Evolutionary conservation across 176 grass and related monocot species (phyloP).

Genomic region (Zizania latifolia): DNA sequence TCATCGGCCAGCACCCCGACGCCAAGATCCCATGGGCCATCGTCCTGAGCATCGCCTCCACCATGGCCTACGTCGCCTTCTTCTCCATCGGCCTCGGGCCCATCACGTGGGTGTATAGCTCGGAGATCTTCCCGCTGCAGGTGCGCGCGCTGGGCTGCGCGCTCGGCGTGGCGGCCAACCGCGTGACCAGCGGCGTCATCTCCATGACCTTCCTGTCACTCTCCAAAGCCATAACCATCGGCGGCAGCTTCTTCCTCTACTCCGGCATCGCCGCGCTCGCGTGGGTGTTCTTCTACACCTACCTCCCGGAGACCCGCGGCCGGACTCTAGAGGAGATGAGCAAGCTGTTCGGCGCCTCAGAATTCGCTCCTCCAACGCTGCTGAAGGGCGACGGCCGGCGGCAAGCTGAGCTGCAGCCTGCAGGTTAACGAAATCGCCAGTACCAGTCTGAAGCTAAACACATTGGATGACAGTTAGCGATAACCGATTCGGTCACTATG

Average conservation of each 20-base stretch:
- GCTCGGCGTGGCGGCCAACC: constrained; percentile 45
- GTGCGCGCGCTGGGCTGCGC: constrained; percentile 54
- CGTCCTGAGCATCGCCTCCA: constrained; percentile 36
- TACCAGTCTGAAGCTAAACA: no score
- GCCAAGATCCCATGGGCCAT: constrained; percentile 33
- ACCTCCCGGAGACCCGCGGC: constrained; percentile 51
- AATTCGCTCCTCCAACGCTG: constrained; percentile 34
- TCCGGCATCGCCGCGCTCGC: constrained; percentile 29
- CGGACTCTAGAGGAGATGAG: constrained; percentile 53
- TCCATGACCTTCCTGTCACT: constrained; percentile 81
- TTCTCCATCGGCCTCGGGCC: constrained; percentile 65
- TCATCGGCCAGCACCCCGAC: no score
- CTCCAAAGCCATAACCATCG: constrained; percentile 52
- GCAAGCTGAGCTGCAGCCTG: no score
- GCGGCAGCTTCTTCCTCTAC: constrained; percentile 72
- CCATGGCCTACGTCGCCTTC: constrained; percentile 42
- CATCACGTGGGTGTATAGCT: constrained; percentile 40
- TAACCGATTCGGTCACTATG: no score
- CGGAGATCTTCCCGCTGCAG: constrained; percentile 58
- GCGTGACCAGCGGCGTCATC: constrained; percentile 35
- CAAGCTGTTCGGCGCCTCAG: constrained; percentile 58
- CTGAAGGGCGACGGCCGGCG: constrained; percentile 29
- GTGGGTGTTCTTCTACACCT: constrained; percentile 53
- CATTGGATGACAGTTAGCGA: no score
- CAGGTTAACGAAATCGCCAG: no score